These are phyloP conservation scores for Sporothrix globosa DNA, from an alignment of 2,329 filamentous ascomycete species.

Conservation along the genomic window DNA sequence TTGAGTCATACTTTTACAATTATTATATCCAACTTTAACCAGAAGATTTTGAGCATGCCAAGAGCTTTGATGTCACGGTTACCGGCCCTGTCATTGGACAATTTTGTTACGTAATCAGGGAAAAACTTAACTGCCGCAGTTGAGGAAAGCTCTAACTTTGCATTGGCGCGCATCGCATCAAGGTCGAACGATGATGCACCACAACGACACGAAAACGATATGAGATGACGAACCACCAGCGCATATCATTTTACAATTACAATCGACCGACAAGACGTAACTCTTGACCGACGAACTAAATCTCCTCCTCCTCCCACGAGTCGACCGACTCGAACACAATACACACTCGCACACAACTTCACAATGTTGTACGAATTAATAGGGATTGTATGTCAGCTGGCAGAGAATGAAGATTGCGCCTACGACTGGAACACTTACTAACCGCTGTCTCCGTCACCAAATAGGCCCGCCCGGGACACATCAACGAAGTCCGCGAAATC, in stretches of 20 bases:
- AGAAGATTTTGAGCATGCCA: neutral
- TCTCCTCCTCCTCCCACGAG: neutral
- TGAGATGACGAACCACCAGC: neutral
- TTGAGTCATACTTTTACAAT: no score
- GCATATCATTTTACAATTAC: no score
- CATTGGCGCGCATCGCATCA: neutral
- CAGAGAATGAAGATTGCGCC: neutral
- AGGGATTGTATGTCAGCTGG: constrained; percentile 71
- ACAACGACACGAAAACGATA: neutral
- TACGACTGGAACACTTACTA: neutral
- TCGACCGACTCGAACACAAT: neutral
- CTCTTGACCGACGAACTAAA: neutral
- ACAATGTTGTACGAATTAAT: constrained; percentile 96
- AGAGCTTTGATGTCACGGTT: neutral
- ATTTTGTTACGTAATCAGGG: constrained; percentile 14
- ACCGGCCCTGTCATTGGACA: neutral
- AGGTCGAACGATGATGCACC: neutral
- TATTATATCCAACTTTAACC: neutral
- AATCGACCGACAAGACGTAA: neutral
- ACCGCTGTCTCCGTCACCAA: neutral
- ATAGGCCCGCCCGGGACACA: constrained; percentile 87
- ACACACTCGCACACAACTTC: neutral
- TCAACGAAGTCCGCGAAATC: constrained; percentile 95
- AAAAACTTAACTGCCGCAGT: constrained; percentile 20
- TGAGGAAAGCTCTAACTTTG: neutral